Conservation (phyloP, 192 early-diverging fungal genomes). For the Piromyces sp. region DNA sequence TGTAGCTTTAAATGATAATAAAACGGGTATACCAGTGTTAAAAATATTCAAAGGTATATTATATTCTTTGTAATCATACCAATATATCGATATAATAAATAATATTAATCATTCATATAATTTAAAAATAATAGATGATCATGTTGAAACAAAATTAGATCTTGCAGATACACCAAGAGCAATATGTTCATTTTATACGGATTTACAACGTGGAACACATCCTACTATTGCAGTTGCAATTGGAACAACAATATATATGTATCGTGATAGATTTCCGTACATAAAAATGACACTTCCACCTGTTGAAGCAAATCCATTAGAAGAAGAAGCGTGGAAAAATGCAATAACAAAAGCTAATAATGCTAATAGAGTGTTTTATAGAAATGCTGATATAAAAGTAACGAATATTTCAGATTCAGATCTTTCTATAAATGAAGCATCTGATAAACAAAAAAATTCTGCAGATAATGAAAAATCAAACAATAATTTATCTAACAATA, state of each 20-base stretch:
- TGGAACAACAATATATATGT: neutral
- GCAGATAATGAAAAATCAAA: too few species aligned
- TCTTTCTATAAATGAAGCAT: neutral
- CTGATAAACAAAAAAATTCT: neutral
- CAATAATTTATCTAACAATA: too few species aligned
- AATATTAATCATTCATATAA: too few species aligned
- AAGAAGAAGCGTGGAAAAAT: neutral
- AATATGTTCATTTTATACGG: neutral
- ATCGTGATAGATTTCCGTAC: neutral
- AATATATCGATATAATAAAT: too few species aligned
- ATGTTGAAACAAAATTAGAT: neutral
- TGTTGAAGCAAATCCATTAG: neutral
- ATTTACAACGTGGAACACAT: neutral
- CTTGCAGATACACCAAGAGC: neutral
- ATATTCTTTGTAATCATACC: too few species aligned
- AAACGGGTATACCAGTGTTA: neutral
- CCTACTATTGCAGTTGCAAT: neutral
- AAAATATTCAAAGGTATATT: neutral
- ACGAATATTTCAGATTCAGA: neutral
- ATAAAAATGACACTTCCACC: neutral
- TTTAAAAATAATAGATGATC: neutral
- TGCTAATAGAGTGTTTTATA: neutral
- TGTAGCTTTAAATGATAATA: neutral
- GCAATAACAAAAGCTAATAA: neutral
- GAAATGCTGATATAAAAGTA: neutral